Evolutionary conservation across 2,329 filamentous ascomycete genomes (phyloP), one percentile per base, ranked within the genome.

Genomic region (Geosmithia flava): DNA sequence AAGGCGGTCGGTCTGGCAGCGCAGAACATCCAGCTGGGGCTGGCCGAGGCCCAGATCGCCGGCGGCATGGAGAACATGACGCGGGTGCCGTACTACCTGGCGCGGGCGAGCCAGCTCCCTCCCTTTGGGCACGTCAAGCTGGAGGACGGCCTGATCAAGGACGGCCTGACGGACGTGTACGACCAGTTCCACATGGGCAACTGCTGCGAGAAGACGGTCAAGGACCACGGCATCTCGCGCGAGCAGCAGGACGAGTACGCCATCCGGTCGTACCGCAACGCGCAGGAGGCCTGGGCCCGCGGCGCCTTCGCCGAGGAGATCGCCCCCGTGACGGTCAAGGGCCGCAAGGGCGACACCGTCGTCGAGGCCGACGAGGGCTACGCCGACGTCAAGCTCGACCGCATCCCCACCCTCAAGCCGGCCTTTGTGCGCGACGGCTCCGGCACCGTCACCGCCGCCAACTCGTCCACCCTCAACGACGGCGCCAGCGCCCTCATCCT

Each of bases 11-110:
- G 78, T 20, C 77, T 97, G 43, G 93, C 91, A 1, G 91, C 91
- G 1, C 88, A 95, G 61, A 93, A 95, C 60, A 95, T 97, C 57
- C 87, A 96, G 67, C 78, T 98, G 11, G 91, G 93, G 5, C 75
- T 95, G 10, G 80, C 88, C 16, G 87, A 95, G 59, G 90, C 86
- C 0, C 86, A 95, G 63, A 75, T 97, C 7, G 93, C 93, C 1
- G 93, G 93, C 52, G 93, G 93, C 48, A 96, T 98, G 86, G 93
- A 98, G 71, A 96, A 87, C 67, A 98, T 98, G 93, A 87, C 87
- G 6, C 78, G 85, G 40, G 88, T 95, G 4, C 93, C 93, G 2
- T 94, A 94, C 67, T 97, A 96, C 62, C 69, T 94, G 29, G 81
- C 85, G 7, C 81, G 93, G 30, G 80, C 88, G n/a, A 87, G 81